Conservation (phyloP, 495 filamentous ascomycete genomes). For the Penicillium coffeae region DNA sequence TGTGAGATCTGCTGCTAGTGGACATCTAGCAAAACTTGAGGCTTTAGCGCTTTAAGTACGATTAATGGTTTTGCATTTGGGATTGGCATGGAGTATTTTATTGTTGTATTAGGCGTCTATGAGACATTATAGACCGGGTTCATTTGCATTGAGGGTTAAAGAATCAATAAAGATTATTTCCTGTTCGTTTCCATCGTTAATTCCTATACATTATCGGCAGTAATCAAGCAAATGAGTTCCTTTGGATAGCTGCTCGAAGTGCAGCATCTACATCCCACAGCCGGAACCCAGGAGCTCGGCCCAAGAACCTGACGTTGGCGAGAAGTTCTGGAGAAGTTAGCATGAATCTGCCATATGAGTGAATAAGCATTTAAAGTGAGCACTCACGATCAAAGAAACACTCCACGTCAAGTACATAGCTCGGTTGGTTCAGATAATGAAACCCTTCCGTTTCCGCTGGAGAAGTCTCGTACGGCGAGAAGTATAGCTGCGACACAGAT, state of each 20-base stretch:
- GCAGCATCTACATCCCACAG: constrained; percentile 24
- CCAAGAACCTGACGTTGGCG: constrained; percentile 20
- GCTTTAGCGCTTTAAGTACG: background rate
- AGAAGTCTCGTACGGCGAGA: constrained; percentile 4
- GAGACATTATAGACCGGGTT: background rate
- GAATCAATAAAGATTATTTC: too few relatives aligned
- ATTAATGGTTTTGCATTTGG: background rate
- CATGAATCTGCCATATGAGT: too few relatives aligned
- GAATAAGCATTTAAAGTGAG: too few relatives aligned
- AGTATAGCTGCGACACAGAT: constrained; percentile 11
- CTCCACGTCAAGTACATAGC: constrained; percentile 23
- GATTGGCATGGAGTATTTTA: background rate
- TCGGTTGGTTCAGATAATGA: constrained; percentile 2
- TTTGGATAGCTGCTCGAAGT: constrained; percentile 17
- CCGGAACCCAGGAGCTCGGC: constrained; percentile 28
- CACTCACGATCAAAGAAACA: constrained; percentile 28
- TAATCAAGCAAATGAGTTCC: constrained; percentile 8
- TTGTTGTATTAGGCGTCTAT: constrained; percentile 2
- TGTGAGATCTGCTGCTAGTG: constrained; percentile 43
- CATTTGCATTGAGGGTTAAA: too few relatives aligned
- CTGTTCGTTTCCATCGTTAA: too few relatives aligned
- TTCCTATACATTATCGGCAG: too few relatives aligned
- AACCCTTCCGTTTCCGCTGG: background rate
- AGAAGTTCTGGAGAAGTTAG: constrained; percentile 18
- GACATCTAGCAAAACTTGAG: background rate